A percentile compares a stretch with the other conserved stretches of the same genome.
These are phyloP conservation scores for Epicoccum sorghinum DNA, from an alignment of 2,329 filamentous ascomycete genomes.

Conservation along the genomic window DNA sequence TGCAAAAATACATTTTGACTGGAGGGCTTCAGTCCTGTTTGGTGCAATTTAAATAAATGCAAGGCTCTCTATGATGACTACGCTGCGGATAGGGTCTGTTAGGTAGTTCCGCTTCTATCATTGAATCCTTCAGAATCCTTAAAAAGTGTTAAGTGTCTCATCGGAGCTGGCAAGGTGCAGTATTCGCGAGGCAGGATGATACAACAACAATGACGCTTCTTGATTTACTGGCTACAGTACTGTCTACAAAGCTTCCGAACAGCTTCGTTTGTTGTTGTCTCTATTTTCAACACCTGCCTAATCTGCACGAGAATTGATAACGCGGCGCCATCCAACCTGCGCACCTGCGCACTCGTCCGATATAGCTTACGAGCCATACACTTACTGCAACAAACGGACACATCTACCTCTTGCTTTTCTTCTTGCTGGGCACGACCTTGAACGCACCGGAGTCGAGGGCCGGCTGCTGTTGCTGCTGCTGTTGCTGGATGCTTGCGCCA, in stretches of 20 bases:
- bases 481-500: conserved; percentile 60
- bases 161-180: no score
- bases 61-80: no score
- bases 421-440: conserved; percentile 89
- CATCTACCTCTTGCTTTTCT: conserved; percentile 69
- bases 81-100: no score
- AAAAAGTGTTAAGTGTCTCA: no score
- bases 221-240: not conserved
- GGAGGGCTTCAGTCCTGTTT: no score
- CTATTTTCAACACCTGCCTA: not conserved
- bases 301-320: not conserved
- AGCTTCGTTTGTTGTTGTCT: not conserved
- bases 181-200: no score
- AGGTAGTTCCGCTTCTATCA: no score
- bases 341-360: not conserved
- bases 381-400: not conserved
- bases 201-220: no score
- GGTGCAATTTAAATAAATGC: no score
- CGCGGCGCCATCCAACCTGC: not conserved
- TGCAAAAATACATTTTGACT: no score
- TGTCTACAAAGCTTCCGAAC: not conserved
- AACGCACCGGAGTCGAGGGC: conserved; percentile 67
- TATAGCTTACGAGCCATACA: not conserved
- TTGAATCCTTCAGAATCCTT: no score
- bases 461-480: conserved; percentile 38